Conservation (phyloP, 371 early-diverging fungal species). For the Zopfochytrium polystomum region DNA sequence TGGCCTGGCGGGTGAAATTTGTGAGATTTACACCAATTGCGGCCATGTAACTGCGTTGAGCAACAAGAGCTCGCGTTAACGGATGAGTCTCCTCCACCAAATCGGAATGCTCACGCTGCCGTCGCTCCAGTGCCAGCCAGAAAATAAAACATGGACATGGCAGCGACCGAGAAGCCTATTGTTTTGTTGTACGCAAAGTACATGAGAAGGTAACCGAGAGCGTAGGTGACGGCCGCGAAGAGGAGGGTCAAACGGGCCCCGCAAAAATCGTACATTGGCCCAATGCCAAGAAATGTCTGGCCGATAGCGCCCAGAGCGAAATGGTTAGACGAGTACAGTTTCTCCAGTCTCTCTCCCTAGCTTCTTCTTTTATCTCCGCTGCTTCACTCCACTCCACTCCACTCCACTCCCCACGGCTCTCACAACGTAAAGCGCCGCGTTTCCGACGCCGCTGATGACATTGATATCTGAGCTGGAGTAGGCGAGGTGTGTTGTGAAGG, state of each 20-base stretch:
- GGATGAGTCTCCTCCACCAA: too few species aligned
- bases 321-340: too few species aligned
- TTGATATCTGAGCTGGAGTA: slow-evolving; percentile 25
- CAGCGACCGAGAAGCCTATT: slow-evolving; percentile 4
- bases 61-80: too few species aligned
- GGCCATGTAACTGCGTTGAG: slow-evolving; percentile 34
- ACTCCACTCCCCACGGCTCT: background rate
- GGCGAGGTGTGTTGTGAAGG: slow-evolving; percentile 10
- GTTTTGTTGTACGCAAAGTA: slow-evolving; percentile 17
- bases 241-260: slow-evolving; percentile 24
- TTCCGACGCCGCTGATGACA: slow-evolving; percentile 28
- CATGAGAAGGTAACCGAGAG: slow-evolving; percentile 25
- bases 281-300: slow-evolving; percentile 28
- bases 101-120: slow-evolving; percentile 12
- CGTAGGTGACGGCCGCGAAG: slow-evolving; percentile 10
- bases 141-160: slow-evolving; percentile 29
- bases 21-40: slow-evolving; percentile 22
- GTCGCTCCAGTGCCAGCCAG: slow-evolving; percentile 25
- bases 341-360: too few species aligned
- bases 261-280: slow-evolving; percentile 32
- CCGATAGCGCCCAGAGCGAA: background rate
- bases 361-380: too few species aligned
- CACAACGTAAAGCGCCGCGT: slow-evolving; percentile 28
- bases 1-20: slow-evolving; percentile 17
- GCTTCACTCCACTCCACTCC: too few species aligned